Percentiles rank a stretch among this genome's conserved stretches.
phyloP scores from a whole-genome alignment of 2,329 filamentous ascomycete genomes.

The Penicillium corylophilum region DNA sequence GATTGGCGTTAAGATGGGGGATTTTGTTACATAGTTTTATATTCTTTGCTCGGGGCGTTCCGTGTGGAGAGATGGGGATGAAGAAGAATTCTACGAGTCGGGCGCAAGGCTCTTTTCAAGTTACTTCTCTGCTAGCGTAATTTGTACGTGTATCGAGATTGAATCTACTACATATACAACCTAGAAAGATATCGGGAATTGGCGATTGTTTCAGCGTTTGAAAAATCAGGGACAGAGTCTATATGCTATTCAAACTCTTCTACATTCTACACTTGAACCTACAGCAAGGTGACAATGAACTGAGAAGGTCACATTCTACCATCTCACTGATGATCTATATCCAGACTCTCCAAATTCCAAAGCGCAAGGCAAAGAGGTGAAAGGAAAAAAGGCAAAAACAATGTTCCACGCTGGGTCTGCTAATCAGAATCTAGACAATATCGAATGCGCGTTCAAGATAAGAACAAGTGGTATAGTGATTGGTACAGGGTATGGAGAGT shows the following conservation, averaged over 20 bases:
- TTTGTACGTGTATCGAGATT: background rate
- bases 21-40: background rate
- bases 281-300: background rate
- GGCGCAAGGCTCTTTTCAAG: background rate
- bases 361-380: background rate
- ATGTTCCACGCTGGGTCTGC: constrained; percentile 8
- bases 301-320: background rate
- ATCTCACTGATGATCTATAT: background rate
- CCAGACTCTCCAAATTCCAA: no score
- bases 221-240: background rate
- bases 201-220: background rate
- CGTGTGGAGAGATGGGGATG: background rate
- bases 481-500: constrained; percentile 26
- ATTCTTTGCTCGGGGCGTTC: background rate
- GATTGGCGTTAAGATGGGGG: background rate
- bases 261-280: background rate
- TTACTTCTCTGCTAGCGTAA: background rate
- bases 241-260: background rate
- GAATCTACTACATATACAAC: no score
- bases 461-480: constrained; percentile 26
- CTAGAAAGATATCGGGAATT: background rate
- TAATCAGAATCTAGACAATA: constrained; percentile 6
- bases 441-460: constrained; percentile 8
- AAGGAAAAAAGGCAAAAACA: background rate
- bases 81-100: background rate